These are phyloP conservation scores for Marasmius oreades DNA, from an alignment of 1,284 basidiomycete genomes.

Conservation along the genomic window DNA sequence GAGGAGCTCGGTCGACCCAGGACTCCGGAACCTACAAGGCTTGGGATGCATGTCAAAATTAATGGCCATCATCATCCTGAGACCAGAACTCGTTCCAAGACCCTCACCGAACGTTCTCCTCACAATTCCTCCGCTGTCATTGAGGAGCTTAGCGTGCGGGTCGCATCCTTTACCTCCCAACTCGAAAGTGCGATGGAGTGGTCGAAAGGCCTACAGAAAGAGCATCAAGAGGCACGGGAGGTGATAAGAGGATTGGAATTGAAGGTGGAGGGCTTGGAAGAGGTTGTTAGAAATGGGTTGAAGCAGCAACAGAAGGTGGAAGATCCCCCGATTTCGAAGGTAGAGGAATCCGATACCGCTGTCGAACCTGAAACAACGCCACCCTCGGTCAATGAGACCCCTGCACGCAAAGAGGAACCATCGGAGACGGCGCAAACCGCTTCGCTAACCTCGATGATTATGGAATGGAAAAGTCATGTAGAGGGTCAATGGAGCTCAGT, in stretches of 20 bases:
- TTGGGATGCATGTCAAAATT: slow-evolving; percentile 50
- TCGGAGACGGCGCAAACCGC: slow-evolving; percentile 43
- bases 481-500: slow-evolving; percentile 77
- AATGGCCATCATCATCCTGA: slow-evolving; percentile 2
- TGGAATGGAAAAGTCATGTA: slow-evolving; percentile 66
- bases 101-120: slow-evolving; percentile 15
- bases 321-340: neutral
- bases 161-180: slow-evolving; percentile 70
- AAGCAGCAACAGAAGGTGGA: slow-evolving; percentile 21
- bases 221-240: slow-evolving; percentile 76
- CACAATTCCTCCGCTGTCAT: slow-evolving; percentile 26
- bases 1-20: slow-evolving; percentile 65
- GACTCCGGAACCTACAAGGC: slow-evolving; percentile 71
- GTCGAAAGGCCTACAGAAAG: slow-evolving; percentile 70
- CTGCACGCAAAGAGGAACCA: slow-evolving; percentile 28
- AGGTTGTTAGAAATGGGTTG: slow-evolving; percentile 44
- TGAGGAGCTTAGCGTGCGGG: slow-evolving; percentile 68
- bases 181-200: slow-evolving; percentile 77
- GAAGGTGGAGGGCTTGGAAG: slow-evolving; percentile 61
- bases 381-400: slow-evolving; percentile 15
- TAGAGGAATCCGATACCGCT: neutral
- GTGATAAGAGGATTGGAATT: slow-evolving; percentile 77
- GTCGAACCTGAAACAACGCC: slow-evolving; percentile 25
- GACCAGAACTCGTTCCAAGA: slow-evolving; percentile 29
- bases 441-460: slow-evolving; percentile 51